Conservation (phyloP, 306 rosid species). For the Prosopis cineraria region DNA sequence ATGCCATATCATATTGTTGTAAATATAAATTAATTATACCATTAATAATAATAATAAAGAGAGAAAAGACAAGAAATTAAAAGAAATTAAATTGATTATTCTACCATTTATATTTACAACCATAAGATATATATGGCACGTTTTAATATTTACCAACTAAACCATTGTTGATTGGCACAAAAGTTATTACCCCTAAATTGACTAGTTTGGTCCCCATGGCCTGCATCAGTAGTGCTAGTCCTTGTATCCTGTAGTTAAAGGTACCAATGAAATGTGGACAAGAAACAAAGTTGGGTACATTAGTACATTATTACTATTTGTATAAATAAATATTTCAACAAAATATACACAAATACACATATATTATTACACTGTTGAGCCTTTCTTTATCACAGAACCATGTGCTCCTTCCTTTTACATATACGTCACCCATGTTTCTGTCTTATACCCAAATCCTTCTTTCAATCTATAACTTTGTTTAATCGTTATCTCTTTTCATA, state of each 20-base stretch:
- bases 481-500: neutral
- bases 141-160: too few relatives aligned
- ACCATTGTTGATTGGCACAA: too few relatives aligned
- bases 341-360: neutral
- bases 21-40: too few relatives aligned
- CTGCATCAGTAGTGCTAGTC: neutral
- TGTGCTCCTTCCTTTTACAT: neutral
- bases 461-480: conserved; percentile 11
- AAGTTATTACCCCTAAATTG: too few relatives aligned
- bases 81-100: too few relatives aligned
- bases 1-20: too few relatives aligned
- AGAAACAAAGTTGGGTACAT: neutral
- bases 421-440: conserved; percentile 26
- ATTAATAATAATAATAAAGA: too few relatives aligned
- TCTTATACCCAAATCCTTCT: conserved; percentile 8
- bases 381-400: neutral
- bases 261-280: neutral
- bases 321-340: neutral
- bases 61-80: too few relatives aligned
- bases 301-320: neutral
- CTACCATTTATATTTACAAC: too few relatives aligned
- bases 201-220: neutral
- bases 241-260: neutral
- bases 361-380: neutral
- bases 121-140: too few relatives aligned